Evolutionary conservation across 2,329 filamentous ascomycete genomes (phyloP).

Genomic region (Tolypocladium pustulatum): DNA sequence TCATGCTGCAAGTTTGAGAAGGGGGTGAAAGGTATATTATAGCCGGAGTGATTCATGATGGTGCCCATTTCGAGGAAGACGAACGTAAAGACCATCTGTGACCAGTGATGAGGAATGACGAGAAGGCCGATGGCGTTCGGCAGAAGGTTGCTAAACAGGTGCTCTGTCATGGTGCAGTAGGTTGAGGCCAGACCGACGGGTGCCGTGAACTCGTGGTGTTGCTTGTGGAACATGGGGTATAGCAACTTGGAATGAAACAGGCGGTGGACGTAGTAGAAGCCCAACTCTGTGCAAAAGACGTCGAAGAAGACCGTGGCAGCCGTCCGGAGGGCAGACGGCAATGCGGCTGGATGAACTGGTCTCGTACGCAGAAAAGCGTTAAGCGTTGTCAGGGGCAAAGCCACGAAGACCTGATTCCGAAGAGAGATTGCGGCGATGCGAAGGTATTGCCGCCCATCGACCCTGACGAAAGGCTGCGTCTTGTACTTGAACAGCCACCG

Average conservation of each 20-base stretch:
- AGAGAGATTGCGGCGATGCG: slow-evolving; percentile 21
- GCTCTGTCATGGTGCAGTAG: slow-evolving; percentile 40
- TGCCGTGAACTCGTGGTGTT: slow-evolving; percentile 40
- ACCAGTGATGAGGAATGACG: slow-evolving; percentile 8
- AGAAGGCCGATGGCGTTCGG: slow-evolving; percentile 27
- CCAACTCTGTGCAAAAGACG: slow-evolving; percentile 20
- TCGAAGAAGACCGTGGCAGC: slow-evolving; percentile 6
- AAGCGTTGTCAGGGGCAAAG: slow-evolving; percentile 1
- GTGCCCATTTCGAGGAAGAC: slow-evolving; percentile 9
- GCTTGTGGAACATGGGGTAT: slow-evolving; percentile 38
- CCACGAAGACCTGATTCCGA: slow-evolving; percentile 29
- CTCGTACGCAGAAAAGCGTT: not conserved
- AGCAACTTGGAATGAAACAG: slow-evolving; percentile 31
- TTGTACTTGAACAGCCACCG: slow-evolving; percentile 35
- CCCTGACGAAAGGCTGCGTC: slow-evolving; percentile 32
- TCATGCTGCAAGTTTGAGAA: slow-evolving; percentile 8
- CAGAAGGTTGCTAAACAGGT: slow-evolving; percentile 36
- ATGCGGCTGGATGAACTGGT: not conserved
- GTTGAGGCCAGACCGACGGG: slow-evolving; percentile 39
- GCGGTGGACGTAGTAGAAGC: slow-evolving; percentile 42
- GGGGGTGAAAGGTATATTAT: slow-evolving; percentile 6
- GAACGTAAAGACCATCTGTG: slow-evolving; percentile 7
- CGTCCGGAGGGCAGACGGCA: slow-evolving; percentile 3
- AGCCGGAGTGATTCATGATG: slow-evolving; percentile 6
- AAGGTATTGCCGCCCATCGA: slow-evolving; percentile 3